Evolutionary conservation across 768 basidiomycete species (phyloP).

Genomic region (Boletus bicolor): DNA sequence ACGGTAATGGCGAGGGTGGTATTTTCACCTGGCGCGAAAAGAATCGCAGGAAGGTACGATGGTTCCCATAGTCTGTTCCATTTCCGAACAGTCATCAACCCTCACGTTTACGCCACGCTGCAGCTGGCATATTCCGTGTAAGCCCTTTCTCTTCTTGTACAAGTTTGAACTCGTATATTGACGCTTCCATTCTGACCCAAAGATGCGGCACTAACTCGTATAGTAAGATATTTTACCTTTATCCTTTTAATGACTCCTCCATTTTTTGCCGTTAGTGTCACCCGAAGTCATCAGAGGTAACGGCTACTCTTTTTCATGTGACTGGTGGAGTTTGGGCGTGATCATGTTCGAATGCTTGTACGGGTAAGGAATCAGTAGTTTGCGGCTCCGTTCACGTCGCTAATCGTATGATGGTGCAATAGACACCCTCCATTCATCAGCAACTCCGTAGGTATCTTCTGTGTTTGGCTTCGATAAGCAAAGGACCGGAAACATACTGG

Average conservation of each 20-base stretch:
- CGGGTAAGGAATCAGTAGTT: constrained; percentile 53
- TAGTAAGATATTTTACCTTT: constrained; percentile 50
- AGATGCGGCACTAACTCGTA: constrained; percentile 87
- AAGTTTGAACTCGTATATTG: constrained; percentile 13
- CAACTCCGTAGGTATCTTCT: constrained; percentile 64
- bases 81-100: constrained; percentile 23
- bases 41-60: constrained; percentile 79
- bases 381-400: constrained; percentile 24
- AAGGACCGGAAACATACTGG: constrained; percentile 19
- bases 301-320: constrained; percentile 91
- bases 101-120: constrained; percentile 23
- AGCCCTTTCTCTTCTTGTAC: constrained; percentile 33
- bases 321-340: constrained; percentile 98
- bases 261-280: constrained; percentile 56
- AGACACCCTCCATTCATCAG: constrained; percentile 96
- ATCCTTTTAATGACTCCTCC: constrained; percentile 27
- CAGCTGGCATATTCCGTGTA: constrained; percentile 89
- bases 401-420: constrained; percentile 19
- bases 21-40: constrained; percentile 96
- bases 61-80: constrained; percentile 29
- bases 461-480: constrained; percentile 19
- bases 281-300: constrained; percentile 88
- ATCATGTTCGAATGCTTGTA: constrained; percentile 97
- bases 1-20: constrained; percentile 75
- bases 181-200: constrained; percentile 33